Conservation (phyloP, 768 basidiomycete species). For the Leccinum boreale region DNA sequence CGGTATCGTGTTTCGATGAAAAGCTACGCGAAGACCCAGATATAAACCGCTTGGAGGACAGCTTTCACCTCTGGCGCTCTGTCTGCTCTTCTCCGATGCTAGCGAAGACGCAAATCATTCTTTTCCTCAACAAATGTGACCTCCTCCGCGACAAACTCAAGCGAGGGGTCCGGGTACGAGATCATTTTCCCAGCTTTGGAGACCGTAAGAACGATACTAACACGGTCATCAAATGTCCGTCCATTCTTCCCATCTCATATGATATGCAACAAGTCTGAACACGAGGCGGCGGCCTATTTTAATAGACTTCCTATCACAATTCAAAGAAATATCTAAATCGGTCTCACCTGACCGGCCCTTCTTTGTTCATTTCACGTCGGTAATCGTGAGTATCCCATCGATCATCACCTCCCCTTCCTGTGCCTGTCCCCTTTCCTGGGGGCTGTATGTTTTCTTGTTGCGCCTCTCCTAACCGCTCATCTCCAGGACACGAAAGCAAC, state of each 20-base stretch:
- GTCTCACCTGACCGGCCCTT: constrained; percentile 66
- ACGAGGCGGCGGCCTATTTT: neutral
- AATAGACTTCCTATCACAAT: constrained; percentile 78
- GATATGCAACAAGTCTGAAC: constrained; percentile 8
- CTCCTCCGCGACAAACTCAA: constrained; percentile 69
- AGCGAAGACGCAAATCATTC: constrained; percentile 47
- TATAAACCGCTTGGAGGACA: constrained; percentile 76
- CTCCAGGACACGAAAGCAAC: constrained; percentile 72
- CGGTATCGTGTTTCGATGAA: constrained; percentile 82
- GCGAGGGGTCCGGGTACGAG: constrained; percentile 60
- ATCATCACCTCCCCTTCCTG: neutral
- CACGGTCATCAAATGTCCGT: constrained; percentile 70
- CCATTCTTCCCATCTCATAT: neutral
- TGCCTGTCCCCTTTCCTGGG: constrained; percentile 6
- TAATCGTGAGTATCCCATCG: constrained; percentile 53
- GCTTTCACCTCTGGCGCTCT: constrained; percentile 72
- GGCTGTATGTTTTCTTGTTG: neutral
- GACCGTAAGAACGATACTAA: constrained; percentile 67
- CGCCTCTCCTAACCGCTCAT: constrained; percentile 8
- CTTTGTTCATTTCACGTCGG: constrained; percentile 72
- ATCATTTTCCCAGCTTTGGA: constrained; percentile 71
- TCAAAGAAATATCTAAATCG: constrained; percentile 66
- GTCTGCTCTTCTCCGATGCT: constrained; percentile 68
- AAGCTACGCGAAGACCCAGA: constrained; percentile 64
- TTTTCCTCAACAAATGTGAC: constrained; percentile 70